Evolutionary conservation across 371 early-diverging fungal genomes (phyloP), one percentile per base, ranked within the genome.

Genomic region (Modicella reniformis): DNA sequence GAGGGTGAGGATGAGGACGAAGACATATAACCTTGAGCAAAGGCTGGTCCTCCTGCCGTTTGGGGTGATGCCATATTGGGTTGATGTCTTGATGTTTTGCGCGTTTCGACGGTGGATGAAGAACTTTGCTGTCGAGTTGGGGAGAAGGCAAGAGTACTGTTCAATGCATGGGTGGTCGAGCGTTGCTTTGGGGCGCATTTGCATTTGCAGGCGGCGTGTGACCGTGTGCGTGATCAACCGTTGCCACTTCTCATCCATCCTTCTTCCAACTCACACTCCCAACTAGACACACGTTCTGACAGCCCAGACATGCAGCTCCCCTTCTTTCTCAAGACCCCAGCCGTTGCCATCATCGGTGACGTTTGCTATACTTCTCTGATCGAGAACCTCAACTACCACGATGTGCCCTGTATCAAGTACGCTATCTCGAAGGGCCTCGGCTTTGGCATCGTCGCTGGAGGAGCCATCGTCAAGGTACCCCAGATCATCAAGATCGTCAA

Each of bases 391-490:
- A 76, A 92, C 79, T 55, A 90, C n/a, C 72, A 80, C 13, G 87
- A 94, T 70, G 80, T 86, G 3, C 75, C 58, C 19, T 98, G 98
- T 83, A 73, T 96, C 71, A 93, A 93, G 69, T 88, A 92, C 47
- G 84, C 90, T 21, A 62, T 96, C 59, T 94, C 95, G 41, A 97
- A 97, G 80, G 95, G 87, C 0, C 88, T 98, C 12, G 95, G 97
- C 0, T 57, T 96, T 8, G 98, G 95, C 26, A 96, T 98, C 67
- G 94, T 98, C 21, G 80, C 90, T 9, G 96, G 95, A 47, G 93
- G 95, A 1, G 86, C 92, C 40, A 89, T 97, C 30, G 92, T 98
- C 69, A 98, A 98, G 83, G 85, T 98, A 28, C 99, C 99, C 1
- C 98, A 98, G 83, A 95, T 98, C 62, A 60, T 93, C 65, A 97